Evolutionary conservation across 345 rosid genomes (phyloP), one percentile per base, ranked within the genome.

Genomic region (Salix viminalis): DNA sequence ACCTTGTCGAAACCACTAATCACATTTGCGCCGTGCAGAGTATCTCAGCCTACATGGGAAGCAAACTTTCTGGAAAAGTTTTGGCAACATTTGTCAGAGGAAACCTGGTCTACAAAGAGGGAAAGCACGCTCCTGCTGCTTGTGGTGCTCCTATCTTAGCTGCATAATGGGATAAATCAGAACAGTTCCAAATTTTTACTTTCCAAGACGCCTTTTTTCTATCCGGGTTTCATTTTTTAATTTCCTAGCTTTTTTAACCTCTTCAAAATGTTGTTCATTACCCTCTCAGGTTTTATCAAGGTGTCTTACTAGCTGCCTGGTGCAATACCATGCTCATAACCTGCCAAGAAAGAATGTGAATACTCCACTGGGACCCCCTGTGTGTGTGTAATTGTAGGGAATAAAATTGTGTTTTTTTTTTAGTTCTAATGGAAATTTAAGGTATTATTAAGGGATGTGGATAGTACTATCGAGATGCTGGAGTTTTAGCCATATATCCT

Each of bases 41-140:
- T 15, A 90, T 88, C 81, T 96, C 98, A 76, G 98, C 99, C 48
- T 96, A 88, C 87, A 30, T 91, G 85, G 98, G 97, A 60, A 87
- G 76, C 75, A 93, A 83, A 78, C 84, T 96, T 39, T 77, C 91
- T 0, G 99, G 99, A 32, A 92, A 87, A 74, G 99, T 96, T 32
- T 39, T 90, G 79, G 89, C 97, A 1, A 96, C 99, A 41, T 90
- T 86, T 84, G 92, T 93, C 0, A 83, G 94, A 85, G 99, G 99
- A 71, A 93, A 96, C 84, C 91, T 96, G n/a, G 94, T 93, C 39
- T 96, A 81, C 79, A 75, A 84, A 66, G 91, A 92, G 61, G 94
- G 96, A 73, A 87, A 83, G 71, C 99, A 93, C 81, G 97, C 96
- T 79, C 70, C 87, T 37, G 89, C 89, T 75, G 94, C 97, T 46